A percentile compares a stretch with the other conserved stretches of the same genome.
phyloP scores from a whole-genome alignment of 768 basidiomycete genomes.

The Leccinum obscurum region DNA sequence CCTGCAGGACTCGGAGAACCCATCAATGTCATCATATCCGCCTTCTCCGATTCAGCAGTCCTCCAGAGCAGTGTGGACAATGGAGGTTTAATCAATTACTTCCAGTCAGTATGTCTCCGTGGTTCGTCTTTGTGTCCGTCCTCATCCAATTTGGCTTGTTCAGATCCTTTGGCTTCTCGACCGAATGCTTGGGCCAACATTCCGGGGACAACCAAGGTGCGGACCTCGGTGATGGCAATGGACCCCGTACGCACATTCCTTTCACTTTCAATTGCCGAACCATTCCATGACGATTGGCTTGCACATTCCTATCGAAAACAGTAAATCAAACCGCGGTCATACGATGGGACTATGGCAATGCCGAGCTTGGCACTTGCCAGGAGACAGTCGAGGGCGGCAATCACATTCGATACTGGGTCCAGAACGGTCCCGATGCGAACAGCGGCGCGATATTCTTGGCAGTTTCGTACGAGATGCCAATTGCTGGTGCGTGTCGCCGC shows the following conservation, averaged over 20 bases:
- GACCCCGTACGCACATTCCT: constrained; percentile 51
- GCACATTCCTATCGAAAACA: constrained; percentile 28
- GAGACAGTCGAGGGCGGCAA: constrained; percentile 86
- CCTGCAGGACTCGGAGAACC: constrained; percentile 83
- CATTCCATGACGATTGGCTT: background rate
- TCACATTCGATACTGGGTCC: constrained; percentile 88
- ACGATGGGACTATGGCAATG: constrained; percentile 81
- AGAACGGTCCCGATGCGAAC: constrained; percentile 63
- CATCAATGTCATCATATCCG: constrained; percentile 79
- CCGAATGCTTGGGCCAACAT: constrained; percentile 86
- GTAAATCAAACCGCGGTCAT: constrained; percentile 84
- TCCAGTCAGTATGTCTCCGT: constrained; percentile 51
- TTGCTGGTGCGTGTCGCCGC: constrained; percentile 45
- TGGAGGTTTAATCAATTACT: constrained; percentile 83
- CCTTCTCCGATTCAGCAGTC: constrained; percentile 68
- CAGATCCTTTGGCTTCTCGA: constrained; percentile 66
- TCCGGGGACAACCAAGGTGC: constrained; percentile 66
- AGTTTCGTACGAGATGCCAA: constrained; percentile 68
- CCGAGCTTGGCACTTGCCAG: constrained; percentile 77
- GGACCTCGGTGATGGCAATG: constrained; percentile 83
- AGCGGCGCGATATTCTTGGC: constrained; percentile 79
- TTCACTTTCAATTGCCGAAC: constrained; percentile 7
- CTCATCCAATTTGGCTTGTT: background rate
- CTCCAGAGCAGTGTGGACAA: constrained; percentile 56
- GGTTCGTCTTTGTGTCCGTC: background rate